Base-by-base conservation (phyloP, 2,329 filamentous ascomycete species). In the Epichloe hybrida region DNA sequence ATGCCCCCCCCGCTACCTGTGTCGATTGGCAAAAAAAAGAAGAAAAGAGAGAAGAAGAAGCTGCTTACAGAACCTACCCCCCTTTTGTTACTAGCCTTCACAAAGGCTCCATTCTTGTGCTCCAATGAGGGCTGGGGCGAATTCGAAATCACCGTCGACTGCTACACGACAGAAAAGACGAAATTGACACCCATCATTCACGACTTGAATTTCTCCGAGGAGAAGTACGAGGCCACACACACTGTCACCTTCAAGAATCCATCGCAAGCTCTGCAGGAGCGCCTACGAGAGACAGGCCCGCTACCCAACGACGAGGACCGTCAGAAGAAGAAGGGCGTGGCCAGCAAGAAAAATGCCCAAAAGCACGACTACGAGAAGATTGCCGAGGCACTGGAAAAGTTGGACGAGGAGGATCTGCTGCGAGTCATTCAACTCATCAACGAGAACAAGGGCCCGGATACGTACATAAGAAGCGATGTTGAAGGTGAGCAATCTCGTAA, bases 361-460 rank as follows among this genome's bases (percentile, higher is more conserved):
- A 72, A 73, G 48, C 75, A 71, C 58, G 93, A 98, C 67, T 93
- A 95, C 74, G 93, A 98, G 73, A 97, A 95, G 75, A 80, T 98
- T 60, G 93, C 91, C 35, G 90, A 97, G 53, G 89, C 85, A 0
- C 74, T 98, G 52, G 83, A 91, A 65, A 89, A 88, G 72, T 80
- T 98, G 27, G 79, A 80, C 56, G 93, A 98, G 72, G 93, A 98
- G 58, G 91, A 97, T 62, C 73, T 98, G 41, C 75, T 98, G 54
- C 87, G 93, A 59, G 88, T 97, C 23, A 94, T 98, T 54, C 91
- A 97, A 72, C 84, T 98, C 80, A 91, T 98, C 55, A 93, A 97
- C 67, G 93, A 98, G 70, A 88, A 96, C 72, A 97, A 97, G 75
- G 83, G 81, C 1, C 80, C 88, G 5, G 89, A 95, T 56, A 96